A percentile compares a stretch with the other conserved stretches of the same genome.
Evolutionary conservation across 768 basidiomycete species (phyloP).

Genomic region (Daedaleopsis nitida): DNA sequence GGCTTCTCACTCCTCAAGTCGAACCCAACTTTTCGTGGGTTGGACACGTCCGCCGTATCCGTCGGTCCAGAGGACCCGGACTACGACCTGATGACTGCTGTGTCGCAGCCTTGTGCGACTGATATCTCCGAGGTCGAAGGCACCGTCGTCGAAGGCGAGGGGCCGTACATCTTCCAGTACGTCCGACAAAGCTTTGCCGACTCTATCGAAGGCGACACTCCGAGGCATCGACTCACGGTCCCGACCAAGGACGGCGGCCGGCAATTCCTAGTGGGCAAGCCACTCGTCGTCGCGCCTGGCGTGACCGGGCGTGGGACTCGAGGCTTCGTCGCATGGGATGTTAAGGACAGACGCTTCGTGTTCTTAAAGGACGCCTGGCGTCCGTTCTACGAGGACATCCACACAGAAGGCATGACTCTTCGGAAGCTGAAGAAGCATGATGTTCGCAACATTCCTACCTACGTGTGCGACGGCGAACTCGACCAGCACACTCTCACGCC

Average conservation of each 20-base stretch:
- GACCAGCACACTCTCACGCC: background rate
- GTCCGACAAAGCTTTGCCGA: background rate
- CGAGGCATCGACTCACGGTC: background rate
- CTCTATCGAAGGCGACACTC: background rate
- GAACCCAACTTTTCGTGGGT: background rate
- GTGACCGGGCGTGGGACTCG: constrained; percentile 9
- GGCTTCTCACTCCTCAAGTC: too few species aligned
- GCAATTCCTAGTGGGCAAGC: background rate
- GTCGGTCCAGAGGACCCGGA: background rate
- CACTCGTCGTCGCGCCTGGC: background rate
- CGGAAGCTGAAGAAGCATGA: background rate
- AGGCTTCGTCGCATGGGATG: constrained; percentile 16
- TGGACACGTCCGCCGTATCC: background rate
- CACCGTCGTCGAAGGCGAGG: background rate
- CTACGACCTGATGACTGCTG: background rate
- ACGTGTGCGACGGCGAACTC: background rate
- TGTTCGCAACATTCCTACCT: constrained; percentile 3
- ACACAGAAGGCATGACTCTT: constrained; percentile 4
- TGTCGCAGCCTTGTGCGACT: background rate
- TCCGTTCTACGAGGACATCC: background rate
- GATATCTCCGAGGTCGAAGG: background rate
- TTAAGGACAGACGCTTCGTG: background rate
- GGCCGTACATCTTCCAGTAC: background rate
- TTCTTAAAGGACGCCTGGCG: constrained; percentile 18
- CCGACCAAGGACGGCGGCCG: background rate